Evolutionary conservation across 768 basidiomycete genomes (phyloP), one percentile per base, ranked within the genome.

Genomic region (Suillus hirtellus): DNA sequence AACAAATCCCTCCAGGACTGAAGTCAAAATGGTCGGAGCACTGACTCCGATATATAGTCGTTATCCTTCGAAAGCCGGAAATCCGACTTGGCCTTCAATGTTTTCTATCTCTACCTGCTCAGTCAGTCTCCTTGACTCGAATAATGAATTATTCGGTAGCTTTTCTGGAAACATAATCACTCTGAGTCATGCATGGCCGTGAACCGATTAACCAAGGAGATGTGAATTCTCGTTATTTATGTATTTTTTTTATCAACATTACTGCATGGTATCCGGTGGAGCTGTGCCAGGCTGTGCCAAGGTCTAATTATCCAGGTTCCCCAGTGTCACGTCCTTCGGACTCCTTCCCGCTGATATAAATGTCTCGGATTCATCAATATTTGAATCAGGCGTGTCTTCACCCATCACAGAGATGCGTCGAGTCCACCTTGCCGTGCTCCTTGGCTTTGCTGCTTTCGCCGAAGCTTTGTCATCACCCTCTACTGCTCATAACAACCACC

Each of bases 361-460:
- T 40, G 21, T 24, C n/a, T 10, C 9, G 12, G 8, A 31, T 52
- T 10, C 50, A 52, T 52, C 27, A 52, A 12, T 31, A 31, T 31
- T 31, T 11, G 3, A 6, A 58, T 42, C 10, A 11, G 31, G 19
- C 11, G 52, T 19, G 40, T 42, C 56, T 27, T 43, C 42, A 24
- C 56, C 56, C 27, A 27, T 42, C 40, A 58, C 24, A 31, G 17
- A 19, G 17, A 58, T 58, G 56, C 56, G 40, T n/a, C 40, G 27
- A 12, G 40, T 42, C 17, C 38, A 40, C 24, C 17, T 58, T 3
- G 21, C 24, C 17, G 24, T 31, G 11, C 56, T 58, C 56, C 56
- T 58, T 42, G 40, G 24, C 24, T 58, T 42, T 58, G 56, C 40
- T 5, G 40, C 38, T 42, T 19, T 58, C 17, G 3, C 42, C 9